Conservation (phyloP, 75 land plant species). For the Selaginella moellendorffii region DNA sequence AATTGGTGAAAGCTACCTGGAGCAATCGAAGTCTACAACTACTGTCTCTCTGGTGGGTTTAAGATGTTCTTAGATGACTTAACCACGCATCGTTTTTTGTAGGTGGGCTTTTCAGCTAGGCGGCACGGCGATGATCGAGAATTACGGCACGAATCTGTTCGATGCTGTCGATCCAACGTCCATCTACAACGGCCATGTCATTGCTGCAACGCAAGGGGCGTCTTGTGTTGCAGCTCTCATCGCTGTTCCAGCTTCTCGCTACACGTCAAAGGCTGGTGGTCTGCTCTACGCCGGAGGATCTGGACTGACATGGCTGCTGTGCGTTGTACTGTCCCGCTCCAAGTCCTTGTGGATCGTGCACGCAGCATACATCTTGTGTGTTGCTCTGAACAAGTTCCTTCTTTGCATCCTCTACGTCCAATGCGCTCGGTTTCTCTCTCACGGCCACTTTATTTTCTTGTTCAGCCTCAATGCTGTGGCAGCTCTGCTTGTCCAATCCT, state of each 20-base stretch:
- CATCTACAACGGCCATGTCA: slow-evolving; percentile 17
- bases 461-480: neutral
- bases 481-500: neutral
- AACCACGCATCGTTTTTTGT: neutral
- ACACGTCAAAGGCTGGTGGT: slow-evolving; percentile 9
- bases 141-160: slow-evolving; percentile 23
- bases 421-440: neutral
- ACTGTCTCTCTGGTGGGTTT: neutral
- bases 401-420: neutral
- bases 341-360: slow-evolving; percentile 10
- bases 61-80: neutral
- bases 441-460: neutral
- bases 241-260: slow-evolving; percentile 3
- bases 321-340: slow-evolving; percentile 12
- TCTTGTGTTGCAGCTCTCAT: slow-evolving; percentile 10
- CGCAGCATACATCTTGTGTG: neutral
- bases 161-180: slow-evolving; percentile 16
- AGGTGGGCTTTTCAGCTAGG: slow-evolving; percentile 24
- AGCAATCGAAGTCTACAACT: neutral
- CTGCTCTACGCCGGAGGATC: slow-evolving; percentile 17
- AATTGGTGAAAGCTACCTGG: neutral
- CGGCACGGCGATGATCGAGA: slow-evolving; percentile 17
- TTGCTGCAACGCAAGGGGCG: slow-evolving; percentile 22
- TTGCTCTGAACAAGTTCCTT: neutral
- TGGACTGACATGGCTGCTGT: slow-evolving; percentile 12